Evolutionary conservation across 179 eudicot genomes (phyloP).

Genomic region (Beta lomatogona): DNA sequence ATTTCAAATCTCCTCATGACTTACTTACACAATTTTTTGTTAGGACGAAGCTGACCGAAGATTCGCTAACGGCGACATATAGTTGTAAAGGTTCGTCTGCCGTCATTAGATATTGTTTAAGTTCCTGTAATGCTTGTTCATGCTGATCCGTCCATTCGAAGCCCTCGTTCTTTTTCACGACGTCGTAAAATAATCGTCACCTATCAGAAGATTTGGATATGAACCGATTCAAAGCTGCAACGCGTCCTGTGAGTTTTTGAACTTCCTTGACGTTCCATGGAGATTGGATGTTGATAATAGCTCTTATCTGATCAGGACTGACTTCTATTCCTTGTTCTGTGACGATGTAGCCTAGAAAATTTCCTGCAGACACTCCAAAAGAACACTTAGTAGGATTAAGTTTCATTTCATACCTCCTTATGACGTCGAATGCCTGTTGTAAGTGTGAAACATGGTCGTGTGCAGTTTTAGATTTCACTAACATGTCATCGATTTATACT

Average conservation of each 20-base stretch:
- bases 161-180: background rate
- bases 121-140: background rate
- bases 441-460: constrained; percentile 4
- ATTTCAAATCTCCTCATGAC: too few species aligned
- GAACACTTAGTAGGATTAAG: constrained; percentile 6
- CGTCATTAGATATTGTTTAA: background rate
- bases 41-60: too few species aligned
- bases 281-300: background rate
- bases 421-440: background rate
- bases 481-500: constrained; percentile 15
- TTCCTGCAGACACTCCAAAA: constrained; percentile 11
- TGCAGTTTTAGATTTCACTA: background rate
- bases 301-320: background rate
- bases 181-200: background rate
- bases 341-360: constrained; percentile 15
- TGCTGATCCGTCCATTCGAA: background rate
- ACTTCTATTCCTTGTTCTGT: constrained; percentile 14
- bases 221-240: background rate
- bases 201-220: background rate
- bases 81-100: too few species aligned
- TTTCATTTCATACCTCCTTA: background rate
- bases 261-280: background rate
- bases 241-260: constrained; percentile 8
- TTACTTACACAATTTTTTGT: too few species aligned
- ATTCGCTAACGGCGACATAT: too few species aligned